Evolutionary conservation across 2,329 filamentous ascomycete genomes (phyloP), one percentile per base, ranked within the genome.

Genomic region (Fusarium ramigenum): DNA sequence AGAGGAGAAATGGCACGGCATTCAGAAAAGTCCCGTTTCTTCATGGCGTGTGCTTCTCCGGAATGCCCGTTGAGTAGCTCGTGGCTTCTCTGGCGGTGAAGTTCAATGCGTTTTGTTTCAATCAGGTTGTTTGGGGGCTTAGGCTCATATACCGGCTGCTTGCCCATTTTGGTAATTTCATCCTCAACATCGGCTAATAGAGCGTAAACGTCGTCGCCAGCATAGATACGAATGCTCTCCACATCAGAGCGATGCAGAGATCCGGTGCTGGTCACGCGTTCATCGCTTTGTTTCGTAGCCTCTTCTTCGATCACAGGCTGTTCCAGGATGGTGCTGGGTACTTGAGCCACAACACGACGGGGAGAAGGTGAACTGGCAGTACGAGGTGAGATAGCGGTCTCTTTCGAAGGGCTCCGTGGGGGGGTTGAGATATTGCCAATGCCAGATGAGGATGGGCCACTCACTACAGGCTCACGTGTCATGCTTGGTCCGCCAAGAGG

Each of bases 151-250:
- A 43, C 57, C 34, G 39, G 67, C 32, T 72, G 71, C 50, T 67
- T 75, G 72, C 79, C 79, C 78, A 84, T 82, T 64, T 80, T 82
- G 58, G 78, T 80, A 58, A 83, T 82, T 56, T 84, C 82, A 50
- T 81, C 78, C 79, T 93, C 90, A 19, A 93, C 91, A 72, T 93
- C 91, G 3, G 88, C 89, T 44, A 93, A 84, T 4, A 93, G 84
- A 5, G 89, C 87, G 72, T 91, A 92, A 14, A 93, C 87, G 52
- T 92, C 90, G 66, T 89, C 88, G 66, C 91, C 91, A 28, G 90
- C 90, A 72, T 93, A 93, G 73, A 93, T 87, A 28, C 89, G 88
- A 67, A 93, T 93, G 78, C 90, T 92, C 79, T 93, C 89, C 42
- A 90, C 85, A 28, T 86, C 85, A 18, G 80, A 77, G 47, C 86